phyloP scores from a whole-genome alignment of 257 asterid species.

The Echites panduratus region DNA sequence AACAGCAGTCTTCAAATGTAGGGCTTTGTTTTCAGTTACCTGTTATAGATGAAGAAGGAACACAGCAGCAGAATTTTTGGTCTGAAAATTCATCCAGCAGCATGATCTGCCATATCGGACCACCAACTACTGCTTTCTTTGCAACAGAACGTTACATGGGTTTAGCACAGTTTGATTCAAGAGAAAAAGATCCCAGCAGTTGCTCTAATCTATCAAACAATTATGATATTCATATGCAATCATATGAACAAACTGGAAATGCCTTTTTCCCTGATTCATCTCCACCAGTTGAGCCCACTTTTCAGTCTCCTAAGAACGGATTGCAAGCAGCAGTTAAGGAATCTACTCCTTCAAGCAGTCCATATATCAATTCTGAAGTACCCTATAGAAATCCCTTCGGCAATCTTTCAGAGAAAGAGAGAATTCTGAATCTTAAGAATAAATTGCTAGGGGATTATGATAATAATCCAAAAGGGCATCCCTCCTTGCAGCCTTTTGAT shows the following conservation, averaged over 20 bases:
- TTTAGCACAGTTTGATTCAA: constrained; percentile 35
- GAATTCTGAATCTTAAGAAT: constrained; percentile 41
- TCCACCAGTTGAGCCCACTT: constrained; percentile 19
- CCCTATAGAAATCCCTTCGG: constrained; percentile 32
- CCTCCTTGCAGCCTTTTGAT: constrained; percentile 23
- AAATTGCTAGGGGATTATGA: constrained; percentile 56
- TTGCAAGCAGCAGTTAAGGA: constrained; percentile 5
- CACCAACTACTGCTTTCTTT: constrained; percentile 49
- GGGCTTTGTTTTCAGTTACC: constrained; percentile 29
- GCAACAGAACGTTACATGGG: constrained; percentile 49
- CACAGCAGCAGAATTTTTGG: constrained; percentile 28
- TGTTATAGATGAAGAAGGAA: constrained; percentile 19
- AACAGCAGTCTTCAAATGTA: constrained; percentile 25
- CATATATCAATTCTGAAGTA: constrained; percentile 22
- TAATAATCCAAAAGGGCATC: constrained; percentile 25
- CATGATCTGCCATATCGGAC: constrained; percentile 51
- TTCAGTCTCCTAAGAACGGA: constrained; percentile 13
- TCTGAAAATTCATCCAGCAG: constrained; percentile 29
- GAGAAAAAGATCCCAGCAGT: constrained; percentile 10
- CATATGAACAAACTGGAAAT: constrained; percentile 27
- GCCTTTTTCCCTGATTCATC: constrained; percentile 23
- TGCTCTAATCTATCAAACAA: constrained; percentile 29
- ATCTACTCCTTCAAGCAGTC: constrained; percentile 17
- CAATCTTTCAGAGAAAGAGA: constrained; percentile 48
- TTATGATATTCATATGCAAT: constrained; percentile 18